These are phyloP conservation scores for Nematodospora valgi DNA, from an alignment of 805 yeast species.

Conservation along the genomic window DNA sequence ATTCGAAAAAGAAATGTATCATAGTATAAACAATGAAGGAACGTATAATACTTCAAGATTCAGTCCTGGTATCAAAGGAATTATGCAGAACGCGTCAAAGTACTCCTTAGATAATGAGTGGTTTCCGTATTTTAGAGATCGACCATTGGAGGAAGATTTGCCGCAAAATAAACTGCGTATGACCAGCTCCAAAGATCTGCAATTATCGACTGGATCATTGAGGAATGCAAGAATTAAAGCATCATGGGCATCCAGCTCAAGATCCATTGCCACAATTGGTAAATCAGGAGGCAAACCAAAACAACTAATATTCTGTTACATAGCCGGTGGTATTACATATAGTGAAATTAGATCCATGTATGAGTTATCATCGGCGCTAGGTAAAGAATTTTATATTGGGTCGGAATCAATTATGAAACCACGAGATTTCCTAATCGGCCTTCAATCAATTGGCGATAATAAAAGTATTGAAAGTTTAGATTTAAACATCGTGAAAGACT, in stretches of 20 bases:
- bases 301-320: constrained; percentile 74
- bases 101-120: constrained; percentile 52
- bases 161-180: constrained; percentile 15
- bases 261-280: background rate
- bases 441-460: constrained; percentile 34
- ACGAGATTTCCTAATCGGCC: constrained; percentile 41
- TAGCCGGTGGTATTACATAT: constrained; percentile 87
- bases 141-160: constrained; percentile 54
- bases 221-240: constrained; percentile 73
- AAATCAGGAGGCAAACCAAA: constrained; percentile 22
- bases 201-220: constrained; percentile 35
- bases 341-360: constrained; percentile 76
- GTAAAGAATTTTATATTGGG: constrained; percentile 78
- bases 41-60: constrained; percentile 67
- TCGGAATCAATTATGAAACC: constrained; percentile 72
- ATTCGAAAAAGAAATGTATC: constrained; percentile 49
- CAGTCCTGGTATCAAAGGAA: constrained; percentile 63
- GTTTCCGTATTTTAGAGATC: constrained; percentile 76
- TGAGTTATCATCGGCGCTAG: constrained; percentile 57
- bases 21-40: constrained; percentile 50
- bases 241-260: constrained; percentile 55
- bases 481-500: constrained; percentile 28
- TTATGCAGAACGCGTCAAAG: constrained; percentile 48
- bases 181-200: constrained; percentile 3
- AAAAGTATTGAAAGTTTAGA: constrained; percentile 42